These are phyloP conservation scores for Chlorella sp. DNA, from an alignment of 139 green algal genomes.

Conservation along the genomic window DNA sequence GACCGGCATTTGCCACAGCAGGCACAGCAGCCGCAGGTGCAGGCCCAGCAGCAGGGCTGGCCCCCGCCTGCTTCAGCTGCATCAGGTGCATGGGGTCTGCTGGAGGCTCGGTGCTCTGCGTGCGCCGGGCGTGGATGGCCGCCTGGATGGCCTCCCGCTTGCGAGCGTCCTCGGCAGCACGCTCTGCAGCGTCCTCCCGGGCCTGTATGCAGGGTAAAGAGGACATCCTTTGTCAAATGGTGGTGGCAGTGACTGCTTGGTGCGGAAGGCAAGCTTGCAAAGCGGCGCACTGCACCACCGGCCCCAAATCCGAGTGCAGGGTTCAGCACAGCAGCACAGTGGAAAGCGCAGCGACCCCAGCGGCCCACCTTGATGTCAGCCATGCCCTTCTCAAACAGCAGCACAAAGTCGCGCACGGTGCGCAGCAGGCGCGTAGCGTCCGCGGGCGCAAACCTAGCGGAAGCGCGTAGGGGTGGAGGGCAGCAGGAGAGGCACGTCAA, in stretches of 20 bases:
- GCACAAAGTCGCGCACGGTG: slow-evolving; percentile 68
- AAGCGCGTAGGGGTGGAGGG: too few species aligned
- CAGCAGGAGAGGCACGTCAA: too few species aligned
- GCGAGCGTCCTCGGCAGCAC: slow-evolving; percentile 1
- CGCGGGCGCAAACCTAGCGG: slow-evolving; percentile 22
- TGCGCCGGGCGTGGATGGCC: slow-evolving; percentile 24
- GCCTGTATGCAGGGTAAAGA: not conserved
- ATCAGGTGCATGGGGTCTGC: slow-evolving; percentile 33
- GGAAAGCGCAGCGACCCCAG: too few species aligned
- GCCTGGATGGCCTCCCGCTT: slow-evolving; percentile 33
- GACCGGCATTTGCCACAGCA: too few species aligned
- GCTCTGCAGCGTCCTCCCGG: slow-evolving; percentile 16
- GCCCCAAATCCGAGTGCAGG: too few species aligned
- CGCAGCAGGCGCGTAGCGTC: slow-evolving; percentile 61
- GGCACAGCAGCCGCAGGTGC: too few species aligned
- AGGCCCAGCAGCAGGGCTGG: not conserved
- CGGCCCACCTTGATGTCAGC: slow-evolving; percentile 54
- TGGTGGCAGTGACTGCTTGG: too few species aligned
- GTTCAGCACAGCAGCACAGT: too few species aligned
- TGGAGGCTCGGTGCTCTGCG: not conserved
- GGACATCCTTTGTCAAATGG: too few species aligned
- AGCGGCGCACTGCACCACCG: too few species aligned
- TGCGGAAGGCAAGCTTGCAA: too few species aligned
- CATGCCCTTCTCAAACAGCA: slow-evolving; percentile 63
- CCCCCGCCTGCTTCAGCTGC: slow-evolving; percentile 15